Percentiles rank a stretch among this genome's conserved stretches.
Evolutionary conservation across 768 basidiomycete genomes (phyloP).

Genomic region (Tubosaeta brunneosetosa): DNA sequence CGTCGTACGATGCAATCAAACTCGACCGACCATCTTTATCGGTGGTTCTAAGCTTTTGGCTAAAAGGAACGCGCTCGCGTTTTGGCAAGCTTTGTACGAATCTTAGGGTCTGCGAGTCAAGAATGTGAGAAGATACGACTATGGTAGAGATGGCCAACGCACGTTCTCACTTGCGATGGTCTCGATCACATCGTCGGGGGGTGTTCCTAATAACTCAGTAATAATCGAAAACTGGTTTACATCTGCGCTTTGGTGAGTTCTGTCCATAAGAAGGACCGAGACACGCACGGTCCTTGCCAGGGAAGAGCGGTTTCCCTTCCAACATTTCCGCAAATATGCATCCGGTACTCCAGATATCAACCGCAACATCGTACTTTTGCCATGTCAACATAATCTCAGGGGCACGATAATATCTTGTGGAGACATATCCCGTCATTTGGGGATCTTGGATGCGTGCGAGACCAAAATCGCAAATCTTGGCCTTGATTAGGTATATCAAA

Average conservation of each 20-base stretch:
- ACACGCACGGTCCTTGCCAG: slow-evolving; percentile 95
- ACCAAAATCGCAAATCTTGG: slow-evolving; percentile 96
- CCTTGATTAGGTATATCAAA: slow-evolving; percentile 3
- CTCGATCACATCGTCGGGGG: slow-evolving; percentile 98
- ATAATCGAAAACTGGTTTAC: slow-evolving; percentile 99
- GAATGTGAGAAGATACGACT: slow-evolving; percentile 10
- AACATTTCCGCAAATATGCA: slow-evolving; percentile 99
- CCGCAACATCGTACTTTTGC: slow-evolving; percentile 99
- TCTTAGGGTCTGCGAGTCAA: slow-evolving; percentile 70
- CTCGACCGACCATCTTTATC: slow-evolving; percentile 74
- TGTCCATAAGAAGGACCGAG: neutral
- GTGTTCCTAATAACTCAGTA: slow-evolving; percentile 96
- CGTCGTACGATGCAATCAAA: neutral
- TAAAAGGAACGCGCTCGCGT: slow-evolving; percentile 92
- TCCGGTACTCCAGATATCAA: slow-evolving; percentile 99
- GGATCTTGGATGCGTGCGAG: slow-evolving; percentile 98
- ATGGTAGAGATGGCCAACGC: slow-evolving; percentile 24
- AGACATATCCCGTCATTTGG: slow-evolving; percentile 99
- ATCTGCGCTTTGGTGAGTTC: slow-evolving; percentile 48
- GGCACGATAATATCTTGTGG: slow-evolving; percentile 97
- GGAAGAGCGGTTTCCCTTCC: slow-evolving; percentile 97
- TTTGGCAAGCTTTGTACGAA: slow-evolving; percentile 99
- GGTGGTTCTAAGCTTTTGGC: slow-evolving; percentile 82
- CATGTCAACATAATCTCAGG: slow-evolving; percentile 99
- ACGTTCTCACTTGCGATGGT: slow-evolving; percentile 98